A percentile compares a stretch with the other conserved stretches of the same genome.
phyloP scores from a whole-genome alignment of 2,329 filamentous ascomycete genomes.

The Cladophialophora immunda region DNA sequence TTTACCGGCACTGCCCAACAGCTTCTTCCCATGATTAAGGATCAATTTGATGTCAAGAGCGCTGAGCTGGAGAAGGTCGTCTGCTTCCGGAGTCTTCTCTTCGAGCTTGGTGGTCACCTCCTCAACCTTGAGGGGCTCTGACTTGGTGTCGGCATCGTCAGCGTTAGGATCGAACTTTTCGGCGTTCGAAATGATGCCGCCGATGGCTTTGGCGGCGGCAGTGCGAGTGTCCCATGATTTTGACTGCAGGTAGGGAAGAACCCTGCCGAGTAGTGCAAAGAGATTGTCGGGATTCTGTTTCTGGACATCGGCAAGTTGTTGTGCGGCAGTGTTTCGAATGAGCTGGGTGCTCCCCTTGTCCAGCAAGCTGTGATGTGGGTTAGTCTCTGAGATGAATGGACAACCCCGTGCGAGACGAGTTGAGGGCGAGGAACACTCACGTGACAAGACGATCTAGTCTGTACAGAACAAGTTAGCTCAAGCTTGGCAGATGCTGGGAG shows the following conservation, averaged over 20 bases:
- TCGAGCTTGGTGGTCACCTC: constrained; percentile 51
- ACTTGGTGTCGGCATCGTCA: constrained; percentile 65
- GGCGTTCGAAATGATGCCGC: constrained; percentile 91
- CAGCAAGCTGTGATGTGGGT: constrained; percentile 71
- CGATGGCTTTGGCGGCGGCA: constrained; percentile 91
- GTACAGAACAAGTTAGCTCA: constrained; percentile 30
- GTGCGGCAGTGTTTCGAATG: constrained; percentile 95
- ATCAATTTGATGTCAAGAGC: constrained; percentile 81
- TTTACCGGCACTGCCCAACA: constrained; percentile 81
- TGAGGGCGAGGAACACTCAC: constrained; percentile 63
- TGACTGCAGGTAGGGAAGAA: constrained; percentile 93
- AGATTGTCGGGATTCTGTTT: constrained; percentile 97
- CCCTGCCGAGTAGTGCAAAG: constrained; percentile 90
- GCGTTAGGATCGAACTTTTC: constrained; percentile 87
- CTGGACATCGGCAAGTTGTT: constrained; percentile 96
- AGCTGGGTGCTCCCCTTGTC: constrained; percentile 96
- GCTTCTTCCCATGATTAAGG: constrained; percentile 81
- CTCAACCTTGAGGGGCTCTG: constrained; percentile 61
- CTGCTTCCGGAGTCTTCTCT: constrained; percentile 51
- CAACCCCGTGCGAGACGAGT: neutral
- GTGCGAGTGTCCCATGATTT: constrained; percentile 97
- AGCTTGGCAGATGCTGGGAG: constrained; percentile 23
- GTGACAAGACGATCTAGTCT: constrained; percentile 87
- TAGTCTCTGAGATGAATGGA: constrained; percentile 18
- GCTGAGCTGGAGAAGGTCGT: constrained; percentile 75